Evolutionary conservation across 345 rosid genomes (phyloP).

Genomic region (Hevea brasiliensis): DNA sequence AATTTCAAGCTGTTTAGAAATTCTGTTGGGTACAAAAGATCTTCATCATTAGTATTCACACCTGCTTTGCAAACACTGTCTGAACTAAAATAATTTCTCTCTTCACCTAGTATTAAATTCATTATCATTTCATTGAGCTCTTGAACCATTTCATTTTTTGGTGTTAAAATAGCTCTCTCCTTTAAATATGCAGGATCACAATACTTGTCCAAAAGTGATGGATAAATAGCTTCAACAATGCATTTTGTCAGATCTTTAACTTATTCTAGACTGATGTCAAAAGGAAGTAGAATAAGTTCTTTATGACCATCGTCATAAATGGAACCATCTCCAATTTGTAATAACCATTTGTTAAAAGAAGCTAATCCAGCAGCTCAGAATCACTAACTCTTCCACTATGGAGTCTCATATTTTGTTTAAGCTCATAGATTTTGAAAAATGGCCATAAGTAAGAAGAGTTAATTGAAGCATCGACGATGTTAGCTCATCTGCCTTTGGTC

Average conservation of each 20-base stretch:
- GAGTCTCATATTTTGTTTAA: neutral
- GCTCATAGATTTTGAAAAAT: too few relatives aligned
- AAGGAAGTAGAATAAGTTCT: neutral
- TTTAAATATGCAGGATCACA: neutral
- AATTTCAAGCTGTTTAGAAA: neutral
- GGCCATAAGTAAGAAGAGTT: too few relatives aligned
- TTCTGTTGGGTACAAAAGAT: too few relatives aligned
- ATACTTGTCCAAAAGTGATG: fast-evolving
- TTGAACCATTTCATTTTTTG: neutral
- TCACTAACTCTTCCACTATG: too few relatives aligned
- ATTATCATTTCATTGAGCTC: neutral
- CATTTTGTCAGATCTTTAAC: fast-evolving
- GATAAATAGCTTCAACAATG: too few relatives aligned
- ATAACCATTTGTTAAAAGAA: neutral
- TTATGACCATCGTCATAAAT: neutral
- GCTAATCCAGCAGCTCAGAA: fast-evolving
- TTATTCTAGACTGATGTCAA: fast-evolving
- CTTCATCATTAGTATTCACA: too few relatives aligned
- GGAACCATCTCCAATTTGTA: neutral
- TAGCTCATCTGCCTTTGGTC: neutral
- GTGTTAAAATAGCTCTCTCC: neutral
- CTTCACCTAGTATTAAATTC: too few relatives aligned
- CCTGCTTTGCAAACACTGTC: too few relatives aligned
- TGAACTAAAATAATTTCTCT: too few relatives aligned
- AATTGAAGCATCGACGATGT: neutral